Percentiles rank a stretch among this genome's conserved stretches.
These are phyloP conservation scores for Oleoguttula mirabilis DNA, from an alignment of 495 filamentous ascomycete species.

Conservation along the genomic window DNA sequence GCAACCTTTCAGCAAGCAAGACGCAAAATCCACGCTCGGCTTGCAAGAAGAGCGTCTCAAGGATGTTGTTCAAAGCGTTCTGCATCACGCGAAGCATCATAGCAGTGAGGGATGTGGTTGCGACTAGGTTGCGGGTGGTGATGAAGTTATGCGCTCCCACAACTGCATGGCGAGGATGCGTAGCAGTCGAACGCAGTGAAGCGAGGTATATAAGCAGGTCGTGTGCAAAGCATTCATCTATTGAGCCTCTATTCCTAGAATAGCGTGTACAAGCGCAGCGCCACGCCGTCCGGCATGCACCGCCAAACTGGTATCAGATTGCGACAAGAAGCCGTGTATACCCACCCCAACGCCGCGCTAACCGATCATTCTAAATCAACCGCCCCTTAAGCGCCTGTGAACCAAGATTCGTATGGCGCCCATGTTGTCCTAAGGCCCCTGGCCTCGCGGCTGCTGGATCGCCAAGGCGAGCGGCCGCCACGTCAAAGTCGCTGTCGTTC, in stretches of 20 bases:
- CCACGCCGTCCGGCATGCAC: no score
- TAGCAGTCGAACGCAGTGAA: no score
- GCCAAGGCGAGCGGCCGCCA: not conserved
- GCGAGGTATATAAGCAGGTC: no score
- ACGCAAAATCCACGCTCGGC: slow-evolving; percentile 12
- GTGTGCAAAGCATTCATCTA: no score
- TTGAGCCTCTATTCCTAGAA: no score
- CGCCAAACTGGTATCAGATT: no score
- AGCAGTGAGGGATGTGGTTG: slow-evolving; percentile 6
- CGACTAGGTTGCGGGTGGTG: no score
- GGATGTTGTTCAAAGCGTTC: slow-evolving; percentile 10
- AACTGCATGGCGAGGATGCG: no score
- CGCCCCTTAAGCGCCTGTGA: not conserved
- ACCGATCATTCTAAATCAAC: not conserved
- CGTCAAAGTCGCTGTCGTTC: slow-evolving; percentile 44
- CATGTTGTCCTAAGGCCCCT: not conserved
- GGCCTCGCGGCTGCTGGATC: not conserved
- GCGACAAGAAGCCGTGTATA: no score
- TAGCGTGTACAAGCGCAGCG: no score
- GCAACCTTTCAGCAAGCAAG: slow-evolving; percentile 8
- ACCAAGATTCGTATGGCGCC: not conserved
- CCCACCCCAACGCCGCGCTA: not conserved
- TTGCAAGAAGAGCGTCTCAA: slow-evolving; percentile 16
- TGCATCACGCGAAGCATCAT: slow-evolving; percentile 17
- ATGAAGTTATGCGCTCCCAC: no score